Evolutionary conservation across 768 basidiomycete species (phyloP).

Genomic region (Leccinum sublutescens): DNA sequence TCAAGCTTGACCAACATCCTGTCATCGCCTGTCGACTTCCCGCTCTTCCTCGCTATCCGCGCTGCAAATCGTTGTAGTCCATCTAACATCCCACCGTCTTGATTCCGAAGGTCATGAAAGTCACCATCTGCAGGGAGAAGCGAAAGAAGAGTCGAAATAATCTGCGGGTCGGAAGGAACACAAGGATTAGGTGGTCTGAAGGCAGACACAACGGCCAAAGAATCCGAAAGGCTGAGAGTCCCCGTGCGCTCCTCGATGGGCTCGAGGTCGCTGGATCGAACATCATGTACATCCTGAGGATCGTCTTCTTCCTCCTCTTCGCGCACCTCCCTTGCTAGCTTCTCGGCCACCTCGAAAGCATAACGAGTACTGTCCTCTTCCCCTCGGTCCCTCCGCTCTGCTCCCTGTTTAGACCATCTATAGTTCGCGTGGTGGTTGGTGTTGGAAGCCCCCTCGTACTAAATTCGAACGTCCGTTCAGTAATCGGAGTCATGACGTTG

Average conservation of each 20-base stretch:
- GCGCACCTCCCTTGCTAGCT: conserved; percentile 50
- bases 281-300: conserved; percentile 8
- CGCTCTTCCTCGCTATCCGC: conserved; percentile 34
- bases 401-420: conserved; percentile 31
- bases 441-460: conserved; percentile 50
- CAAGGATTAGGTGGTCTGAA: conserved; percentile 86
- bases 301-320: conserved; percentile 22
- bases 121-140: conserved; percentile 57
- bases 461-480: conserved; percentile 90
- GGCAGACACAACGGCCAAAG: conserved; percentile 55
- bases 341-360: conserved; percentile 55
- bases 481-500: conserved; percentile 96
- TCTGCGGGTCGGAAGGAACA: conserved; percentile 73
- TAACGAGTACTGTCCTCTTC: conserved; percentile 36
- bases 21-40: conserved; percentile 36
- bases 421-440: conserved; percentile 47
- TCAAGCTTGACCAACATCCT: conserved; percentile 58
- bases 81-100: conserved; percentile 59
- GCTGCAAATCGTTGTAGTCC: conserved; percentile 71
- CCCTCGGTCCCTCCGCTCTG: conserved; percentile 18
- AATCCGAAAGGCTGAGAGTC: conserved; percentile 62
- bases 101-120: conserved; percentile 56
- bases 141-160: conserved; percentile 63
- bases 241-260: conserved; percentile 60
- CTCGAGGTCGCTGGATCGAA: conserved; percentile 14